These are phyloP conservation scores for Fraxinus nigra DNA, from an alignment of 305 asterid genomes.

Conservation along the genomic window DNA sequence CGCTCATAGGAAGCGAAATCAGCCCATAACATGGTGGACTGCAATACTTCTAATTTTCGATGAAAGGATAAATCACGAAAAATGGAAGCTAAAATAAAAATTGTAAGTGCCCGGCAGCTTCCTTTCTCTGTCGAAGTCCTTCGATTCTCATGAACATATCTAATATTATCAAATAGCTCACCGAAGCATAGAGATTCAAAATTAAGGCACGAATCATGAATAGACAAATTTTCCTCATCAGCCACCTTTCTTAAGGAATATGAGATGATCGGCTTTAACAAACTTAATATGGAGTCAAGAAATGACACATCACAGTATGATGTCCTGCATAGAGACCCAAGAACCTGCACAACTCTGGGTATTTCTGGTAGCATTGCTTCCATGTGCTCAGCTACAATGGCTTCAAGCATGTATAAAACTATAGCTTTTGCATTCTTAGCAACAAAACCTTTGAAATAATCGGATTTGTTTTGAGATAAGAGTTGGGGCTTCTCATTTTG, in stretches of 20 bases:
- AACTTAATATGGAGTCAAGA: conserved; percentile 66
- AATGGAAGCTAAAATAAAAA: conserved; percentile 75
- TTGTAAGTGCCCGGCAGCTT: conserved; percentile 55
- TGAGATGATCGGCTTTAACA: conserved; percentile 78
- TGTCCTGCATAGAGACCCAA: conserved; percentile 69
- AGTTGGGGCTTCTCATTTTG: conserved; percentile 43
- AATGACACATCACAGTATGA: conserved; percentile 78
- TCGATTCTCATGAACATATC: conserved; percentile 29
- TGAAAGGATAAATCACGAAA: conserved; percentile 69
- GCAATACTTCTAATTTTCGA: conserved; percentile 55
- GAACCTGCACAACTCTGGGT: conserved; percentile 77
- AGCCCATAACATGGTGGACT: conserved; percentile 56
- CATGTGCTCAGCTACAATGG: conserved; percentile 84
- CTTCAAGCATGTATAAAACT: conserved; percentile 80
- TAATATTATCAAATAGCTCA: conserved; percentile 63
- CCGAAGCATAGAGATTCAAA: conserved; percentile 88
- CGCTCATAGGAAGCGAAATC: conserved; percentile 64
- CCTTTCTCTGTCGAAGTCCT: conserved; percentile 40
- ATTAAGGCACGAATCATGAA: conserved; percentile 54
- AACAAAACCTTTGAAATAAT: conserved; percentile 67
- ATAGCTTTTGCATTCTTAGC: conserved; percentile 95
- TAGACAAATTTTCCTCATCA: conserved; percentile 51
- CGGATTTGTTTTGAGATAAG: conserved; percentile 34
- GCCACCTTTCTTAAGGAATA: conserved; percentile 70
- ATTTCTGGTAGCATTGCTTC: conserved; percentile 89